Conservation (phyloP, 371 early-diverging fungal genomes). For the Mortierella sp. region DNA sequence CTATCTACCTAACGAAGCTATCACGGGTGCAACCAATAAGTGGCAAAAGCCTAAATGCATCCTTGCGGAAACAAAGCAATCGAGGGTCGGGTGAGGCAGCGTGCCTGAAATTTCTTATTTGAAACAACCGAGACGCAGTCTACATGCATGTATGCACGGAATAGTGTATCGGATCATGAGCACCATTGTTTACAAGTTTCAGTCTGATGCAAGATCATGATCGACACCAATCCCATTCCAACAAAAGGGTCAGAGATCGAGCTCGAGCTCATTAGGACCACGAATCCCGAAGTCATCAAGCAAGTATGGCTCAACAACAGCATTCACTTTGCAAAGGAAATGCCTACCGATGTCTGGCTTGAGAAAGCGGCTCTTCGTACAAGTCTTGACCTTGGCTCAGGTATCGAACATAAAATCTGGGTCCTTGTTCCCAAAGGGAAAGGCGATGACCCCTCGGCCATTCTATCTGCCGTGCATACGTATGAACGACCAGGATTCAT, state of each 20-base stretch:
- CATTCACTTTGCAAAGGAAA: slow-evolving; percentile 2
- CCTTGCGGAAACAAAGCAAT: too few species aligned
- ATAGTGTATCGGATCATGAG: too few species aligned
- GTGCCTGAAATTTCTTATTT: too few species aligned
- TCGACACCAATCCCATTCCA: neutral
- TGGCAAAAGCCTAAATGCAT: too few species aligned
- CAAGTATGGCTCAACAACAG: slow-evolving; percentile 26
- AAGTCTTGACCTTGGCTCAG: slow-evolving; percentile 15
- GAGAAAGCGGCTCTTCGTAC: slow-evolving; percentile 14
- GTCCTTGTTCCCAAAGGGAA: slow-evolving; percentile 26
- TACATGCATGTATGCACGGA: too few species aligned
- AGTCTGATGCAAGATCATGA: neutral
- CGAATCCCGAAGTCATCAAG: slow-evolving; percentile 13
- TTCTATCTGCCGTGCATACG: slow-evolving; percentile 19
- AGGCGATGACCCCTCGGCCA: slow-evolving; percentile 14
- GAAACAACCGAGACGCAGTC: too few species aligned
- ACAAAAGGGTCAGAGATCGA: neutral
- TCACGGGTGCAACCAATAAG: too few species aligned
- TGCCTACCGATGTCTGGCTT: slow-evolving; percentile 19
- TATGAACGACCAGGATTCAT: slow-evolving; percentile 22
- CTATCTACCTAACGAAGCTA: too few species aligned
- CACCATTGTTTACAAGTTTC: neutral
- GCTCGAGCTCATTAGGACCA: slow-evolving; percentile 18
- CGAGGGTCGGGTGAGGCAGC: too few species aligned
- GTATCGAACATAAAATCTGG: slow-evolving; percentile 20